A percentile compares a stretch with the other conserved stretches of the same genome.
Conservation (phyloP, 805 yeast genomes). For the Komagataella pseudopastoris region DNA sequence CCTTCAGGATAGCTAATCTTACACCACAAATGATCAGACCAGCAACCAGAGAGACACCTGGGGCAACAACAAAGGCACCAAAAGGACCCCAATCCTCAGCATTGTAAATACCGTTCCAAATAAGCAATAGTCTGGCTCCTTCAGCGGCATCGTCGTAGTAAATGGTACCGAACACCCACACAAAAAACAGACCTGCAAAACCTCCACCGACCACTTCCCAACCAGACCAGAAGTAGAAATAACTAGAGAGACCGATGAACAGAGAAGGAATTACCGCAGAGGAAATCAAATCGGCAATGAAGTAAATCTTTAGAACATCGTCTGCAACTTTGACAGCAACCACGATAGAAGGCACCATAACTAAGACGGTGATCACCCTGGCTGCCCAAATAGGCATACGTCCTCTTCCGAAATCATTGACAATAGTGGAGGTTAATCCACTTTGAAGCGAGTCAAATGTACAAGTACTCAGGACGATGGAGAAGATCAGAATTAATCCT, state of each 20-base stretch:
- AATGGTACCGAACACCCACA: constrained; percentile 72
- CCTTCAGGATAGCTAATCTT: constrained; percentile 24
- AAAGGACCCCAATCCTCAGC: constrained; percentile 84
- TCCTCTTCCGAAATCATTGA: constrained; percentile 84
- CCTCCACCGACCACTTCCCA: constrained; percentile 79
- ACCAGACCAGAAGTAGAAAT: constrained; percentile 59
- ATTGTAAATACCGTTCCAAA: constrained; percentile 70
- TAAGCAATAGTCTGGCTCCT: constrained; percentile 64
- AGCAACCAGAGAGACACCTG: constrained; percentile 60
- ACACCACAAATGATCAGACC: constrained; percentile 36
- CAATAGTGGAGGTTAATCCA: constrained; percentile 77
- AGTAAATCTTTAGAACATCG: constrained; percentile 71
- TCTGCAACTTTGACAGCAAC: constrained; percentile 76
- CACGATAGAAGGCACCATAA: constrained; percentile 80
- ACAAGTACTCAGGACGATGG: constrained; percentile 67
- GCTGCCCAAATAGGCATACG: constrained; percentile 52
- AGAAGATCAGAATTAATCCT: constrained; percentile 70
- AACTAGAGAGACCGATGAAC: constrained; percentile 49
- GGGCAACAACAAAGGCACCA: constrained; percentile 90
- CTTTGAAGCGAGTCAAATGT: constrained; percentile 84
- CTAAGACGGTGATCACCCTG: constrained; percentile 54
- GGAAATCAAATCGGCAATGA: constrained; percentile 84
- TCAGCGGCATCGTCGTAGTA: constrained; percentile 61
- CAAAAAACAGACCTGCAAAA: constrained; percentile 66
- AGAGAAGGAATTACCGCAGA: constrained; percentile 78